Evolutionary conservation across 2,329 filamentous ascomycete genomes (phyloP).

Genomic region (Myriangium duriaei): DNA sequence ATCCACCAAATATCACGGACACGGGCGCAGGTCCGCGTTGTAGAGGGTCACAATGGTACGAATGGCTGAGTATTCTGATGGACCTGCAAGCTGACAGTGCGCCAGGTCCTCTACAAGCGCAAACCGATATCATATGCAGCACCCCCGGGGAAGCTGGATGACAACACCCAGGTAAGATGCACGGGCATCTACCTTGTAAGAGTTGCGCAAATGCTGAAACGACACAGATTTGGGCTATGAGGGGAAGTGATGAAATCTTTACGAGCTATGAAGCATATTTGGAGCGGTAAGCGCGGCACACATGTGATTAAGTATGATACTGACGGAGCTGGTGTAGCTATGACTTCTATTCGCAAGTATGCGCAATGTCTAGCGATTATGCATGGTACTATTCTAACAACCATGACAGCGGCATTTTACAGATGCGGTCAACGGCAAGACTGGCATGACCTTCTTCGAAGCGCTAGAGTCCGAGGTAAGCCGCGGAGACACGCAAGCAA

Average conservation of each 20-base stretch:
- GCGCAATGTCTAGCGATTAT: too few relatives aligned
- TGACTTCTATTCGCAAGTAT: slow-evolving; percentile 87
- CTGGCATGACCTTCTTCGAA: slow-evolving; percentile 81
- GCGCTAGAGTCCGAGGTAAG: slow-evolving; percentile 44
- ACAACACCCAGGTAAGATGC: slow-evolving; percentile 62
- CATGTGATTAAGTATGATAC: slow-evolving; percentile 5
- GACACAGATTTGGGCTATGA: slow-evolving; percentile 75
- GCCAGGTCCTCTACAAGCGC: slow-evolving; percentile 84
- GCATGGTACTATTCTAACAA: slow-evolving; percentile 13
- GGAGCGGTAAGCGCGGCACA: slow-evolving; percentile 48
- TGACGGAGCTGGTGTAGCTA: slow-evolving; percentile 41
- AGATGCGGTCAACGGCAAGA: slow-evolving; percentile 90
- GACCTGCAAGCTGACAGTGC: slow-evolving; percentile 2
- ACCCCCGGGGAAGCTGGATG: slow-evolving; percentile 60
- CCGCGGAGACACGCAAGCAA: too few relatives aligned
- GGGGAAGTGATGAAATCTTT: slow-evolving; percentile 83
- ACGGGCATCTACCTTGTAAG: slow-evolving; percentile 6
- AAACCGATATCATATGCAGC: slow-evolving; percentile 81
- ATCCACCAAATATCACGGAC: neutral
- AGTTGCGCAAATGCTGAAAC: slow-evolving; percentile 20
- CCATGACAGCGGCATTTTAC: slow-evolving; percentile 70
- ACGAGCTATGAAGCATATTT: slow-evolving; percentile 79
- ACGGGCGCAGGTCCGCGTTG: slow-evolving; percentile 2
- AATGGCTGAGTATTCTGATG: neutral
- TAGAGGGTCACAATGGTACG: slow-evolving; percentile 10